Conservation (phyloP, 2,329 filamentous ascomycete genomes). For the Podosphaera fusca region DNA sequence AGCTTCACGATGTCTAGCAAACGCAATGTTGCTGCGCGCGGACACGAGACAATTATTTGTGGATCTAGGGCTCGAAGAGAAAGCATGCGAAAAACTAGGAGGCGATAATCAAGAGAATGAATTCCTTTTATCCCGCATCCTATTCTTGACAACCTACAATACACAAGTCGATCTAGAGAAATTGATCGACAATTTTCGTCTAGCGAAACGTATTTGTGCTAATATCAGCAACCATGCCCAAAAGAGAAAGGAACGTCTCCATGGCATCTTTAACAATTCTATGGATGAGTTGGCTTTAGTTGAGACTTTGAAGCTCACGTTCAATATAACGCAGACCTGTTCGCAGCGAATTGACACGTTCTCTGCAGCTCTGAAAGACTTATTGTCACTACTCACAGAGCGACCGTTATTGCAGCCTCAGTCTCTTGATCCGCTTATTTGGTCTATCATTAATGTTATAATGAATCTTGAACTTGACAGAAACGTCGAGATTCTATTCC, state of each 20-base stretch:
- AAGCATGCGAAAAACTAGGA: slow-evolving; percentile 48
- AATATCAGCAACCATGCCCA: slow-evolving; percentile 50
- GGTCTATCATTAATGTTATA: slow-evolving; percentile 54
- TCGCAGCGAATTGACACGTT: slow-evolving; percentile 38
- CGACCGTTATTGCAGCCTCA: slow-evolving; percentile 31
- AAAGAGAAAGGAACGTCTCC: slow-evolving; percentile 19
- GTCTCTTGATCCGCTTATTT: slow-evolving; percentile 50
- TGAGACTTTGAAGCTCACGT: slow-evolving; percentile 71
- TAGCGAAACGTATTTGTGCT: slow-evolving; percentile 44
- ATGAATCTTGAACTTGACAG: slow-evolving; percentile 51
- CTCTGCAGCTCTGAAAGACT: slow-evolving; percentile 39
- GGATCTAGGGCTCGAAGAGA: slow-evolving; percentile 41
- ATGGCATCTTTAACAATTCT: slow-evolving; percentile 20
- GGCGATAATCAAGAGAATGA: slow-evolving; percentile 61
- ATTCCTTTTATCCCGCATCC: slow-evolving; percentile 56
- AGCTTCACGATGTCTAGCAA: slow-evolving; percentile 63
- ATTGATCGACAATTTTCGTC: slow-evolving; percentile 39
- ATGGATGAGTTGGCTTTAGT: slow-evolving; percentile 61
- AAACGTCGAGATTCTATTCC: slow-evolving; percentile 32
- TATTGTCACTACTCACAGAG: slow-evolving; percentile 46
- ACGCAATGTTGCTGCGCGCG: slow-evolving; percentile 50
- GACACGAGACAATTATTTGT: slow-evolving; percentile 50
- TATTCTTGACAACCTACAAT: slow-evolving; percentile 62
- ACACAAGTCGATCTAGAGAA: slow-evolving; percentile 41
- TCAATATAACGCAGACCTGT: slow-evolving; percentile 64